Evolutionary conservation across 441 rosid genomes (phyloP).

Genomic region (Arabidopsis hybrid): DNA sequence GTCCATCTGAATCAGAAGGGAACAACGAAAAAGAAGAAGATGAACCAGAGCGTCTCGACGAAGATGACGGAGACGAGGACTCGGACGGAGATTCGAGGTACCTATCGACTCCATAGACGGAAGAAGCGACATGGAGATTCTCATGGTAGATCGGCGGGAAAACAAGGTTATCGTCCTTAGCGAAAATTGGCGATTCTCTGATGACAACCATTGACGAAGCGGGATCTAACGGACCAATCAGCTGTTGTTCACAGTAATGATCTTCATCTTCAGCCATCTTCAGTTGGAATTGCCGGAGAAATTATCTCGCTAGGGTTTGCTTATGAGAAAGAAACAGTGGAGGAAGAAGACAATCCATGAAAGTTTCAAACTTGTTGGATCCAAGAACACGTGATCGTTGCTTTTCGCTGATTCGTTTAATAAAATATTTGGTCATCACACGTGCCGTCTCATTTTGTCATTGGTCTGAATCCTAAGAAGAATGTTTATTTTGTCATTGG

Average conservation of each 20-base stretch:
- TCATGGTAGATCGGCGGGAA: slow-evolving; percentile 86
- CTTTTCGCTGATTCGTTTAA: neutral
- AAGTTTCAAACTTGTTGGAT: slow-evolving; percentile 21
- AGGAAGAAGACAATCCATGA: slow-evolving; percentile 9
- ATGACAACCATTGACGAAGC: slow-evolving; percentile 56
- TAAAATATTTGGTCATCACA: too few species aligned
- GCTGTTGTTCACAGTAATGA: neutral
- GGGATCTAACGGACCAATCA: neutral
- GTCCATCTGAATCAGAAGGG: slow-evolving; percentile 40
- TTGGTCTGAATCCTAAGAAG: too few species aligned
- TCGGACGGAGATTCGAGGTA: slow-evolving; percentile 37
- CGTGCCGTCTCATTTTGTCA: too few species aligned
- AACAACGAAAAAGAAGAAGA: slow-evolving; percentile 33
- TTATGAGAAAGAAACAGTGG: neutral
- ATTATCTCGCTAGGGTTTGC: slow-evolving; percentile 25
- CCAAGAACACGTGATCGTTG: slow-evolving; percentile 5
- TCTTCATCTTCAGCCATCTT: slow-evolving; percentile 33
- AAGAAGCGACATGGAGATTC: slow-evolving; percentile 57
- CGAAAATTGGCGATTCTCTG: slow-evolving; percentile 44
- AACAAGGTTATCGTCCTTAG: slow-evolving; percentile 44
- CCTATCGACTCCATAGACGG: slow-evolving; percentile 24
- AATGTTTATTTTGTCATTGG: neutral
- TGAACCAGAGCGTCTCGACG: slow-evolving; percentile 33
- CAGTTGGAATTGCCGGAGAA: neutral
- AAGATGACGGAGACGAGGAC: slow-evolving; percentile 34